Base-by-base conservation (phyloP, 169 alveolate species). In the Plasmodium vinckei region DNA sequence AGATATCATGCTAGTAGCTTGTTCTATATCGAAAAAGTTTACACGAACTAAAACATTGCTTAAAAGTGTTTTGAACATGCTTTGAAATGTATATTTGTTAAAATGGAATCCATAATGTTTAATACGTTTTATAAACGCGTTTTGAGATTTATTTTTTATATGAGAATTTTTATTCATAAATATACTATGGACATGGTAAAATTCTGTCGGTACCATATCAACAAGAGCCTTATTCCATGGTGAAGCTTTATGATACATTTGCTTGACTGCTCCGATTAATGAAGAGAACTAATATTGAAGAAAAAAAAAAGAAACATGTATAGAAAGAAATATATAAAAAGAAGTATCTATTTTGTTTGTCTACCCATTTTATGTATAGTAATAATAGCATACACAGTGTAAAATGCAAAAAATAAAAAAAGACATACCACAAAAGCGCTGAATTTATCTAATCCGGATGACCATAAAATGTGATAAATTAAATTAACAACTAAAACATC, bases 181-280 rank as follows among this genome's bases (percentile, higher is more conserved):
- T 9, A 46, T 2, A 13, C 69, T 60, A 44, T 69, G 77, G 6
- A 69, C 70, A 17, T 68, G 73, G 19, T 68, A 68, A 54, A 86
- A 86, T 56, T 86, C 91, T 2, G 91, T 59, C 0, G 91, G 91
- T 9, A 10, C 49, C 91, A 86, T 86, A 25, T 15, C 53, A 33
- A 69, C 5, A 5, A 86, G 12, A 17, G 91, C 91, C 23, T 75
- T 57, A 19, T 86, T 71, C 91, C 91, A 86, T 5, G 91, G 49
- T 21, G 17, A 25, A 6, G 60, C 91, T 17, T 21, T 33, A 25
- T 86, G 84, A 54, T 25, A 86, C 17, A 15, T 33, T 49, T 70
- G 73, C 53, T 86, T 86, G 21, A 86, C 91, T 3, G 86, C 87
- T 9, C 91, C 91, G 9, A 86, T 15, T 68, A 86, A 23, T 13